phyloP scores from a whole-genome alignment of 441 rosid species.

The Heliophila coronopifolia region DNA sequence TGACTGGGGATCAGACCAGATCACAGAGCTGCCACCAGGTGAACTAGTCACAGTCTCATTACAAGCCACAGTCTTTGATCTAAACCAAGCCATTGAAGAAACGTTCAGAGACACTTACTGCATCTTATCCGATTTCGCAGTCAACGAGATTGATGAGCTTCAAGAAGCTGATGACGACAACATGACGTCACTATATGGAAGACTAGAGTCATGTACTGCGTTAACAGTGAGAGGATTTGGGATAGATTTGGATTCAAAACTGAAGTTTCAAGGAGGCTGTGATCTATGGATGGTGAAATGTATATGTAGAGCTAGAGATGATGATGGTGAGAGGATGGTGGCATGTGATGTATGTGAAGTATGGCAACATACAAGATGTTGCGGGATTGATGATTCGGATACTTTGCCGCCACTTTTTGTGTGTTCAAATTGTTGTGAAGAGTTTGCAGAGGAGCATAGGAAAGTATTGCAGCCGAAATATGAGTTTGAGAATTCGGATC shows the following conservation, averaged over 20 bases:
- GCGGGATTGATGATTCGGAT: conserved; percentile 56
- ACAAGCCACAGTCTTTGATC: conserved; percentile 59
- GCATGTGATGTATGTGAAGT: conserved; percentile 78
- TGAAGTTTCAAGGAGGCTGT: conserved; percentile 57
- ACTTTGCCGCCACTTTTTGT: conserved; percentile 68
- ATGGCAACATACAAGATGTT: conserved; percentile 82
- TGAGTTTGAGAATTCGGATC: conserved; percentile 26
- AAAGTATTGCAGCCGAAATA: conserved; percentile 26
- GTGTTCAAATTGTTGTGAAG: conserved; percentile 56
- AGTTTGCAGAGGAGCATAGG: conserved; percentile 34
- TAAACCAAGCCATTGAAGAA: conserved; percentile 50
- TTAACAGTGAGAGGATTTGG: conserved; percentile 50
- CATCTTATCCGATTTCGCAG: conserved; percentile 43
- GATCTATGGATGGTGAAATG: conserved; percentile 57
- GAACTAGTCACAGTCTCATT: conserved; percentile 53
- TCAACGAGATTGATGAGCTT: conserved; percentile 42
- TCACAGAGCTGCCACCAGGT: conserved; percentile 39
- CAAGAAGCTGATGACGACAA: too few species aligned
- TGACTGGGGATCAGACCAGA: conserved; percentile 21
- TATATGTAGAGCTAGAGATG: conserved; percentile 58
- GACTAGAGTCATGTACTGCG: too few species aligned
- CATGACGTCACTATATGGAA: too few species aligned
- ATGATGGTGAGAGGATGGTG: conserved; percentile 79
- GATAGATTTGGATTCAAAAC: conserved; percentile 33
- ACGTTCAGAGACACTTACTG: conserved; percentile 71